Base-by-base conservation (phyloP, 2,329 filamentous ascomycete species). In the Ceratocystis smalleyi region DNA sequence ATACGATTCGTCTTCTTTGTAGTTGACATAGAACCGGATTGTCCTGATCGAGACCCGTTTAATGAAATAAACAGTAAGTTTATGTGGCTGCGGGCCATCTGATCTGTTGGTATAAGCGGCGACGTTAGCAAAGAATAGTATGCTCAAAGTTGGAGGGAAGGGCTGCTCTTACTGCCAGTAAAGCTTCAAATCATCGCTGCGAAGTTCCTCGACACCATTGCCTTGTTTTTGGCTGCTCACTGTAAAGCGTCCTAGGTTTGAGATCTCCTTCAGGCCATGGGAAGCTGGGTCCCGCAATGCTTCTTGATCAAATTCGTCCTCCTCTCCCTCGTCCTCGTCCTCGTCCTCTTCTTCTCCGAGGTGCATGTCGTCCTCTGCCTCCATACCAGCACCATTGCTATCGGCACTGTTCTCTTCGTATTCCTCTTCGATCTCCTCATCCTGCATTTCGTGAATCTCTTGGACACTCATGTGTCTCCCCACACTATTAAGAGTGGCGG, bases 1-100 rank as follows among this genome's bases (percentile, higher is more conserved):
- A 74, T 99, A 99, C 54, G 88, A 94, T 75, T 99, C 94, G 74
- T 99, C 94, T 63, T 89, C 83, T 67, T 87, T 85, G 74, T 95
- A 96, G 75, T 99, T 91, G 55, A 99, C 85, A 69, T 87, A 91
- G 70, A 94, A 83, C n/a, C 88, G 81, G 62, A 94, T 84, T 32
- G 85, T 83, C 4, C 86, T 84, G 67, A 94, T 90, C 66, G 85
- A 85, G 54, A 91, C 89, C 6, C 88, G 82, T 70, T 91, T 90
- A 74, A 90, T 85, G 74, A 94, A 94, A 74, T 94, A 89, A 49
- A 94, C 87, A 66, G 88, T 92, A 59, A 94, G 79, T 67, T 85
- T 82, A 71, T 94, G 89, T 3, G 89, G 89, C 72, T 94, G 89
- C 0, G 89, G 88, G 1, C 89, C 89, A 71, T 94, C 89, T 1